These are phyloP conservation scores for Lecanicillium sp. DNA, from an alignment of 2,329 filamentous ascomycete genomes.

Conservation along the genomic window DNA sequence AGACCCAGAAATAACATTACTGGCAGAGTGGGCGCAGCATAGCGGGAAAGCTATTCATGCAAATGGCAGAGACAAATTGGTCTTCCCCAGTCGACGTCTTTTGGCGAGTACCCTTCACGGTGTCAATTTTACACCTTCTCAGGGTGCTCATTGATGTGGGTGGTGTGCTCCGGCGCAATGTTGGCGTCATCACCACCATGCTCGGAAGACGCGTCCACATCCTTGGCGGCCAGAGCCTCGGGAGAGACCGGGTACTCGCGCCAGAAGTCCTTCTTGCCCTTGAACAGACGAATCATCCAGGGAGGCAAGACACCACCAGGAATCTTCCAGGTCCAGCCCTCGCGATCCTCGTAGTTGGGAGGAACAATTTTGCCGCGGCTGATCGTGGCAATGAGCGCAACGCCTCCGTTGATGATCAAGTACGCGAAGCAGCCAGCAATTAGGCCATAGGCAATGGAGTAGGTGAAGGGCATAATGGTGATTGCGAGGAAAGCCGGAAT, in stretches of 20 bases:
- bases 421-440: conserved; percentile 76
- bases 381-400: conserved; percentile 60
- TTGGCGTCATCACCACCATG: conserved; percentile 6
- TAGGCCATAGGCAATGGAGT: conserved; percentile 79
- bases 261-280: conserved; percentile 72
- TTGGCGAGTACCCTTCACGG: no score
- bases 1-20: conserved; percentile 10
- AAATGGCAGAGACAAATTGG: no score
- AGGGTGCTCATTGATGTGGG: background rate
- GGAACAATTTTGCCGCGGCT: conserved; percentile 66
- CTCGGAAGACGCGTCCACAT: conserved; percentile 4
- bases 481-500: conserved; percentile 81
- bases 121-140: no score
- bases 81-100: no score
- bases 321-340: conserved; percentile 72
- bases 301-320: conserved; percentile 67
- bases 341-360: conserved; percentile 66
- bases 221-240: conserved; percentile 1
- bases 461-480: conserved; percentile 82
- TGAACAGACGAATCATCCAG: conserved; percentile 58
- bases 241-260: conserved; percentile 20
- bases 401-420: conserved; percentile 63
- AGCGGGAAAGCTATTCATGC: no score
- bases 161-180: background rate
- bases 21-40: background rate